Conservation (phyloP, 257 asterid species). For the Gentiana straminea region DNA sequence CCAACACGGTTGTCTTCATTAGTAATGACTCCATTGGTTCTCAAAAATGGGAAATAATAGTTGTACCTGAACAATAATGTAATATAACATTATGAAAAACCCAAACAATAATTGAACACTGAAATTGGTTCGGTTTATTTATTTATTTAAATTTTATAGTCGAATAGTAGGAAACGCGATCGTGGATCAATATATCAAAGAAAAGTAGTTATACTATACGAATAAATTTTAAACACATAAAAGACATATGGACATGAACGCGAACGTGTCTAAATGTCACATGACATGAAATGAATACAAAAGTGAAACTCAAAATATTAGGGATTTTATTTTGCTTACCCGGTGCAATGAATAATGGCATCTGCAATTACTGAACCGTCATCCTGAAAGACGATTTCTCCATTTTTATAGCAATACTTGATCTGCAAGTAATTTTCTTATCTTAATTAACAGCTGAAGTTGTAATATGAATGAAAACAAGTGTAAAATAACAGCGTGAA, state of each 20-base stretch:
- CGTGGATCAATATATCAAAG: too few species aligned
- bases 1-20: constrained; percentile 48
- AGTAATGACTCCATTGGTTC: constrained; percentile 36
- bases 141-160: too few species aligned
- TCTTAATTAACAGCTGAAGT: too few species aligned
- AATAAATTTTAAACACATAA: too few species aligned
- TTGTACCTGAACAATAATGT: constrained; percentile 25
- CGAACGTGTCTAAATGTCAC: too few species aligned
- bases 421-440: too few species aligned
- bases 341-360: constrained; percentile 48
- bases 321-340: constrained; percentile 20
- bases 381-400: constrained; percentile 38
- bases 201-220: too few species aligned
- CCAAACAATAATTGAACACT: background rate
- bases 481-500: too few species aligned
- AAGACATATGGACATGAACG: too few species aligned
- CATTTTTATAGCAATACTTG: constrained; percentile 29
- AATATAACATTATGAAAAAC: background rate
- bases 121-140: too few species aligned
- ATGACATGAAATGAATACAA: background rate
- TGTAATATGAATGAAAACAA: too few species aligned
- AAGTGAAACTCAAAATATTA: constrained; percentile 13
- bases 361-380: constrained; percentile 35
- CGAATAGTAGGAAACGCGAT: too few species aligned
- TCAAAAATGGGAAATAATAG: constrained; percentile 41